Evolutionary conservation across 768 basidiomycete genomes (phyloP).

Genomic region (Russula olivacea): DNA sequence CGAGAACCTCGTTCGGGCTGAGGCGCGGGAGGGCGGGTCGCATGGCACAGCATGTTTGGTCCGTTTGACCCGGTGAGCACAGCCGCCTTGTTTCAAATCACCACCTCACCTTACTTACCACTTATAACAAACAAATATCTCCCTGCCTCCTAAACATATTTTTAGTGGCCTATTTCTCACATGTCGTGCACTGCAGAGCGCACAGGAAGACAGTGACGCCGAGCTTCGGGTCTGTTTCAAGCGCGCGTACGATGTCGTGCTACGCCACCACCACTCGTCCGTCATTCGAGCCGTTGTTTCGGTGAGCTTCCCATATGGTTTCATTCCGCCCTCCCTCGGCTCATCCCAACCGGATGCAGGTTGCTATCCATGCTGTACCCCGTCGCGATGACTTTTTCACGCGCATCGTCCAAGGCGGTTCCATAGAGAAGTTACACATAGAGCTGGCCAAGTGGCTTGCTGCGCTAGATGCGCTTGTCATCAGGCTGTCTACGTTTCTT

Average conservation of each 20-base stretch:
- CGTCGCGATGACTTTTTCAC: slow-evolving; percentile 56
- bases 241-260: slow-evolving; percentile 61
- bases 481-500: slow-evolving; percentile 47
- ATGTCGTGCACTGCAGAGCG: slow-evolving; percentile 59
- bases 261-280: slow-evolving; percentile 62
- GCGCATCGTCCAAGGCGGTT: slow-evolving; percentile 54
- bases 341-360: slow-evolving; percentile 25
- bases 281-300: slow-evolving; percentile 58
- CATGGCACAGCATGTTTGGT: slow-evolving; percentile 58
- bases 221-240: slow-evolving; percentile 67
- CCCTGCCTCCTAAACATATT: background rate
- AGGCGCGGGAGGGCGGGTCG: slow-evolving; percentile 38
- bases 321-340: background rate
- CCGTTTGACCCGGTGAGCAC: slow-evolving; percentile 55
- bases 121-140: background rate
- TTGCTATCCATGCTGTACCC: slow-evolving; percentile 49
- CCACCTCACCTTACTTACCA: background rate
- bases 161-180: slow-evolving; percentile 62
- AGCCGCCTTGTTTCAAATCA: slow-evolving; percentile 4
- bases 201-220: slow-evolving; percentile 47
- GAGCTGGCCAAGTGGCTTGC: slow-evolving; percentile 57
- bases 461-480: slow-evolving; percentile 49
- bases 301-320: slow-evolving; percentile 39
- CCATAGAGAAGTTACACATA: slow-evolving; percentile 46
- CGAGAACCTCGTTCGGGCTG: slow-evolving; percentile 53